Conservation (phyloP, 2,329 filamentous ascomycete species). For the Cadophora sp. region DNA sequence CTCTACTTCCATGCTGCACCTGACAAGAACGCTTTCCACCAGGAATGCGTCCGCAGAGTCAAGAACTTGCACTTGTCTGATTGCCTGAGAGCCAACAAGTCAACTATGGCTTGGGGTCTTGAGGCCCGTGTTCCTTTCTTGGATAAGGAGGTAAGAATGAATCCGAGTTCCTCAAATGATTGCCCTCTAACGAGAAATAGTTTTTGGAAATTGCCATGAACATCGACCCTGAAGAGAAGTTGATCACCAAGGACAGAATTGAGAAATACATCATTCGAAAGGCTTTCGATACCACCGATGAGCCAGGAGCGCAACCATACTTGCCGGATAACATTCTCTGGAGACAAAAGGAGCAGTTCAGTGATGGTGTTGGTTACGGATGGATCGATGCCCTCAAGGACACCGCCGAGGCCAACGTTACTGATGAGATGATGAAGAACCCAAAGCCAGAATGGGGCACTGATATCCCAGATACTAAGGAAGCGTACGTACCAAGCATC, state of each 20-base stretch:
- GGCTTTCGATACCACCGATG: conserved; percentile 92
- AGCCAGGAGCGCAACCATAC: conserved; percentile 82
- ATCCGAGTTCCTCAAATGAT: background rate
- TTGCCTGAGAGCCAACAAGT: conserved; percentile 98
- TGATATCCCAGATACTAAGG: conserved; percentile 95
- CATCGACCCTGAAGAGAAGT: conserved; percentile 93
- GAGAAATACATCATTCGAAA: conserved; percentile 99
- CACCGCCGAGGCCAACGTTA: conserved; percentile 85
- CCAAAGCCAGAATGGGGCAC: conserved; percentile 94
- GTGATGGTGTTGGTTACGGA: conserved; percentile 96
- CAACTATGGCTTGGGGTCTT: conserved; percentile 95
- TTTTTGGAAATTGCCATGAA: conserved; percentile 94
- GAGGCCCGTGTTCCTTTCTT: conserved; percentile 98
- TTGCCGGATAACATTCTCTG: conserved; percentile 96
- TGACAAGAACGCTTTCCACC: conserved; percentile 90
- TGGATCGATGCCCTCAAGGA: conserved; percentile 99
- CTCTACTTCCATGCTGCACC: conserved; percentile 98
- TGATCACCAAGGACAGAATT: conserved; percentile 77
- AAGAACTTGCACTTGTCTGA: conserved; percentile 98
- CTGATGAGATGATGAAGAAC: conserved; percentile 98
- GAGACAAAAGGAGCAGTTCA: conserved; percentile 99
- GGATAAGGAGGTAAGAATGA: conserved; percentile 77
- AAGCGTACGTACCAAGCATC: conserved; percentile 68
- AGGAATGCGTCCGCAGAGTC: conserved; percentile 90
- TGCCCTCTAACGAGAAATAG: conserved; percentile 48